Evolutionary conservation across 495 filamentous ascomycete species (phyloP).

Genomic region (Penicillium arizonense): DNA sequence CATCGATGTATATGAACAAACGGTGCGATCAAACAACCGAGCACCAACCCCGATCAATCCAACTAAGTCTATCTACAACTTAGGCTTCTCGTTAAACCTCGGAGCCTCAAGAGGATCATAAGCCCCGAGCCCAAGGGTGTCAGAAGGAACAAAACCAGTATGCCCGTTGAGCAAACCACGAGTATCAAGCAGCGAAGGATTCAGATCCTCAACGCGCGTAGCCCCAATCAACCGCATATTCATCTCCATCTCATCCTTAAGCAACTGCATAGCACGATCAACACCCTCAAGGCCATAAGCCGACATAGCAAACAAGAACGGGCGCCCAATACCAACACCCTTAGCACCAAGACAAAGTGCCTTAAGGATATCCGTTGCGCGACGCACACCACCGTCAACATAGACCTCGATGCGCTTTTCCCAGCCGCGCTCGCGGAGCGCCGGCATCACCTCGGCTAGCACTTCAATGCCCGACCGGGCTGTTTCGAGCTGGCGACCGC

Average conservation of each 20-base stretch:
- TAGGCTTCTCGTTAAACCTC: slow-evolving; percentile 57
- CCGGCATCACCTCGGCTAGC: slow-evolving; percentile 94
- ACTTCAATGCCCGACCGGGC: slow-evolving; percentile 89
- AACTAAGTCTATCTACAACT: slow-evolving; percentile 33
- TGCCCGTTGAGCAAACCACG: slow-evolving; percentile 69
- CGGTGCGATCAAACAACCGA: background rate
- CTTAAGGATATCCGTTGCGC: slow-evolving; percentile 94
- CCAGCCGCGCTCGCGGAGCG: slow-evolving; percentile 76
- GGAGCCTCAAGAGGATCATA: slow-evolving; percentile 68
- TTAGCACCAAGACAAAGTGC: slow-evolving; percentile 90
- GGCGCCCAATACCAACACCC: slow-evolving; percentile 91
- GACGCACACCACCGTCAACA: slow-evolving; percentile 85
- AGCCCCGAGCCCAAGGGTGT: slow-evolving; percentile 61
- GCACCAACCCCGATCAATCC: background rate
- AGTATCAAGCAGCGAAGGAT: slow-evolving; percentile 73
- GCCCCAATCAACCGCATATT: slow-evolving; percentile 93
- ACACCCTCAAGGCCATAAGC: slow-evolving; percentile 87
- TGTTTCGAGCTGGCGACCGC: slow-evolving; percentile 94
- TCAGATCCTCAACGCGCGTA: slow-evolving; percentile 69
- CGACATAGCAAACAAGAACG: slow-evolving; percentile 95
- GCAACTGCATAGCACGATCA: slow-evolving; percentile 86
- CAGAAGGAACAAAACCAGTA: slow-evolving; percentile 60
- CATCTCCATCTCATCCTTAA: slow-evolving; percentile 99
- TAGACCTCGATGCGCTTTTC: slow-evolving; percentile 86
- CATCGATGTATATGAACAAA: background rate